These are phyloP conservation scores for Osmanthus fragrans DNA, from an alignment of 257 asterid genomes.

Conservation along the genomic window DNA sequence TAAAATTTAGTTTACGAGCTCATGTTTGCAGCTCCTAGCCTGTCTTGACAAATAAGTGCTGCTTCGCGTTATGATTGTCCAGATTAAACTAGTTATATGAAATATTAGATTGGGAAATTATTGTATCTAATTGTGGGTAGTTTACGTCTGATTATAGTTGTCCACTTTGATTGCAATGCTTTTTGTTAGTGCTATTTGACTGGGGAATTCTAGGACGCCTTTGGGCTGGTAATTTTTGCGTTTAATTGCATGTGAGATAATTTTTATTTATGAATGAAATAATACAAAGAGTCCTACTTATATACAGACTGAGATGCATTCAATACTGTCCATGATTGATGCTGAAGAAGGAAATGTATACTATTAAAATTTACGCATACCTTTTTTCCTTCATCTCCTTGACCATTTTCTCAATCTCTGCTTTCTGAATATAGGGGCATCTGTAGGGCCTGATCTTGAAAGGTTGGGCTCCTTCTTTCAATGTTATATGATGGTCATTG, in stretches of 20 bases:
- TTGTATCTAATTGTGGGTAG: not conserved
- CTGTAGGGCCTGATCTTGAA: too few species aligned
- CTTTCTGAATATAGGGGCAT: too few species aligned
- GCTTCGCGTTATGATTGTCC: not conserved
- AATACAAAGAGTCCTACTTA: not conserved
- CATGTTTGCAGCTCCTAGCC: not conserved
- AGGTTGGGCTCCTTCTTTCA: too few species aligned
- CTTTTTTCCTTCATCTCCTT: too few species aligned
- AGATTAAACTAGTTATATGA: not conserved
- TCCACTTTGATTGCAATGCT: not conserved
- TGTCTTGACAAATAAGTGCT: not conserved
- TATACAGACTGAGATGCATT: not conserved
- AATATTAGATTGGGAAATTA: not conserved
- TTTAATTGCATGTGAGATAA: not conserved
- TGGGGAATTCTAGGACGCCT: not conserved
- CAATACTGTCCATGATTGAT: not conserved
- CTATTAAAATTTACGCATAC: not conserved
- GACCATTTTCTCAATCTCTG: too few species aligned
- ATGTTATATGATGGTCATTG: too few species aligned
- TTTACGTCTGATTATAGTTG: not conserved
- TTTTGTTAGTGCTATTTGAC: conserved; percentile 2
- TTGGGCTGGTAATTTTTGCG: conserved; percentile 13
- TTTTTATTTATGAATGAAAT: not conserved
- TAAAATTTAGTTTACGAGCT: not conserved
- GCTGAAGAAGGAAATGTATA: not conserved